Conservation (phyloP, 352 stramenopile species). For the Phytophthora tentaculata region DNA sequence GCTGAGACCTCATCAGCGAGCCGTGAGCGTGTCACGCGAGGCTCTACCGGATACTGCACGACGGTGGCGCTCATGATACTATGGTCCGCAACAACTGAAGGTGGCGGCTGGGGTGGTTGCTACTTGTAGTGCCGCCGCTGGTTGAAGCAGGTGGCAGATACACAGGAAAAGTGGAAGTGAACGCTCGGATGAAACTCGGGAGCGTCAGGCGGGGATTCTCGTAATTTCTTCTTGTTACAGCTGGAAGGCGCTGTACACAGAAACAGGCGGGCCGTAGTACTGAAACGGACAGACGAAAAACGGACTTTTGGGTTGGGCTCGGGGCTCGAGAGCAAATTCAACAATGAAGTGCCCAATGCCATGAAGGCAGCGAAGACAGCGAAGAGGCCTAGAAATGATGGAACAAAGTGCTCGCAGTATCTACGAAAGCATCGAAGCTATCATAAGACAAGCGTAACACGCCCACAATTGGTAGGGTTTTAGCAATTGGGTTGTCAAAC, state of each 20-base stretch:
- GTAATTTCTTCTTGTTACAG: conserved; percentile 45
- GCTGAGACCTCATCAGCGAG: conserved; percentile 67
- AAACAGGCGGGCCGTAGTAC: conserved; percentile 21
- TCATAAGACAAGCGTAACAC: conserved; percentile 25
- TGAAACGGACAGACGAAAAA: conserved; percentile 33
- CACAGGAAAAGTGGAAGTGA: conserved; percentile 40
- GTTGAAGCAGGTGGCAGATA: conserved; percentile 24
- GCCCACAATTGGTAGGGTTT: conserved; percentile 24
- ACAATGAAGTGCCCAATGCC: conserved; percentile 42
- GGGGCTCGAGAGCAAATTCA: conserved; percentile 48
- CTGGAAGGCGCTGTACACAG: conserved; percentile 27
- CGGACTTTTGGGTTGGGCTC: conserved; percentile 6
- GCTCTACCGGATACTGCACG: conserved; percentile 77
- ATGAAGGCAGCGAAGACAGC: conserved; percentile 15
- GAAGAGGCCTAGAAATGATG: conserved; percentile 3
- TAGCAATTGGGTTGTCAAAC: conserved; percentile 29
- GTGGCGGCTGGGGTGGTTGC: neutral
- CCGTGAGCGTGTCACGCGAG: conserved; percentile 49
- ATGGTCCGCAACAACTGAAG: neutral
- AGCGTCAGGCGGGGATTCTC: conserved; percentile 24
- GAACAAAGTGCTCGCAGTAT: conserved; percentile 8
- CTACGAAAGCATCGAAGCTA: conserved; percentile 7
- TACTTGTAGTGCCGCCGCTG: conserved; percentile 5
- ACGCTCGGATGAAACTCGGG: conserved; percentile 13
- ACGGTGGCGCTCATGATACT: conserved; percentile 78